phyloP scores from a whole-genome alignment of 495 filamentous ascomycete genomes.

The Aspergillus sclerotioniger region DNA sequence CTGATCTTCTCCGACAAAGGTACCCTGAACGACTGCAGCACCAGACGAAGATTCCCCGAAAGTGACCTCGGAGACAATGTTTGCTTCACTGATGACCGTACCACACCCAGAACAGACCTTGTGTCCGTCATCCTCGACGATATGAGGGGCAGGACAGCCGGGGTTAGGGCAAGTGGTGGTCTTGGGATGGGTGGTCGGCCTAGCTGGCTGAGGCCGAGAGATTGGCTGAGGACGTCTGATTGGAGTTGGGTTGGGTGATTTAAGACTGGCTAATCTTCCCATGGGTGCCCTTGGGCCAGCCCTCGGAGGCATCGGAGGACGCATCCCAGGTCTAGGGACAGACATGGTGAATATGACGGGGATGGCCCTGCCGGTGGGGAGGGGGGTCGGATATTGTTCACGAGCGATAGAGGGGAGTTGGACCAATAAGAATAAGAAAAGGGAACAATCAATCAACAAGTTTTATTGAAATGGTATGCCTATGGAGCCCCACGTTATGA shows the following conservation, averaged over 20 bases:
- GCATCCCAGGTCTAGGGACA: slow-evolving; percentile 30
- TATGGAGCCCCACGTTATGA: background rate
- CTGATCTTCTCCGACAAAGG: slow-evolving; percentile 79
- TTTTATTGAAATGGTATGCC: background rate
- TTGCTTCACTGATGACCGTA: slow-evolving; percentile 71
- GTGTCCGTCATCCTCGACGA: slow-evolving; percentile 53
- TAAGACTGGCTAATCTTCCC: slow-evolving; percentile 43
- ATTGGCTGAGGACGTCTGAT: slow-evolving; percentile 40
- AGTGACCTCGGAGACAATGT: slow-evolving; percentile 86
- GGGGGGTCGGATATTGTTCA: background rate
- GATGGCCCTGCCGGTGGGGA: slow-evolving; percentile 1
- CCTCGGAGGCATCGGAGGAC: slow-evolving; percentile 33
- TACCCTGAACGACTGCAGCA: slow-evolving; percentile 88
- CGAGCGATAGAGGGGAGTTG: background rate
- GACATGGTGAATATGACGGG: slow-evolving; percentile 27
- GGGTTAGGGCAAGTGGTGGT: slow-evolving; percentile 48
- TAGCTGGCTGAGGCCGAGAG: slow-evolving; percentile 33
- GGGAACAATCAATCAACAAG: background rate
- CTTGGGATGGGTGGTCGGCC: slow-evolving; percentile 41
- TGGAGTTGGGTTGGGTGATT: slow-evolving; percentile 32
- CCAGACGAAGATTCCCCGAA: slow-evolving; percentile 83
- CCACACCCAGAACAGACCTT: slow-evolving; percentile 79
- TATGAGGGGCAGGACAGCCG: slow-evolving; percentile 47
- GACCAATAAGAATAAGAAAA: background rate
- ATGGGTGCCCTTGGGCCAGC: slow-evolving; percentile 33